phyloP scores from a whole-genome alignment of 495 filamentous ascomycete species.

The Penicillium odoratum region DNA sequence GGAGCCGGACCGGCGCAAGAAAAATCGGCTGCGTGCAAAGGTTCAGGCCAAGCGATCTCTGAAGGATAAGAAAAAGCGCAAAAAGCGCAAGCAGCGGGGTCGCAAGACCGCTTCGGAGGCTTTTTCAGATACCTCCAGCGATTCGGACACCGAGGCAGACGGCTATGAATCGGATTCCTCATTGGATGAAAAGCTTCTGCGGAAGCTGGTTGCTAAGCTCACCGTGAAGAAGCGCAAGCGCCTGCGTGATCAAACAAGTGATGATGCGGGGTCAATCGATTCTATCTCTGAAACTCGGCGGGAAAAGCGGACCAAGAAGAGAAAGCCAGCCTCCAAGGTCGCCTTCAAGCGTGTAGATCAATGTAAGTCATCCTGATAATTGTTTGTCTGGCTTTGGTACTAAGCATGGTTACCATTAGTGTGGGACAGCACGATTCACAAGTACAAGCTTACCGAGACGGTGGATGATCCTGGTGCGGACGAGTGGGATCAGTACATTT shows the following conservation, averaged over 20 bases:
- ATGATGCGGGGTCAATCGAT: conserved; percentile 15
- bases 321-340: conserved; percentile 61
- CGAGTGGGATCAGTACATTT: conserved; percentile 83
- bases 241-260: conserved; percentile 28
- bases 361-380: conserved; percentile 35
- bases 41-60: conserved; percentile 45
- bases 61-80: conserved; percentile 33
- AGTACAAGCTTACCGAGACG: conserved; percentile 81
- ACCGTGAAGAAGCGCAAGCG: conserved; percentile 48
- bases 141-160: conserved; percentile 34
- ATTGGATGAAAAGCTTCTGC: conserved; percentile 43
- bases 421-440: conserved; percentile 76
- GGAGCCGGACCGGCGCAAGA: conserved; percentile 28
- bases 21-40: conserved; percentile 41
- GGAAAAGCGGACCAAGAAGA: conserved; percentile 34
- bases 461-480: conserved; percentile 68
- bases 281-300: conserved; percentile 16
- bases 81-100: conserved; percentile 45
- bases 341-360: conserved; percentile 89
- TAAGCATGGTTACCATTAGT: conserved; percentile 35
- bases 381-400: not conserved
- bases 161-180: conserved; percentile 29
- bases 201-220: conserved; percentile 50
- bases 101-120: conserved; percentile 36
- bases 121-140: conserved; percentile 34